Base-by-base conservation (phyloP, 2,329 filamentous ascomycete species). In the Cladorrhinum sp. region DNA sequence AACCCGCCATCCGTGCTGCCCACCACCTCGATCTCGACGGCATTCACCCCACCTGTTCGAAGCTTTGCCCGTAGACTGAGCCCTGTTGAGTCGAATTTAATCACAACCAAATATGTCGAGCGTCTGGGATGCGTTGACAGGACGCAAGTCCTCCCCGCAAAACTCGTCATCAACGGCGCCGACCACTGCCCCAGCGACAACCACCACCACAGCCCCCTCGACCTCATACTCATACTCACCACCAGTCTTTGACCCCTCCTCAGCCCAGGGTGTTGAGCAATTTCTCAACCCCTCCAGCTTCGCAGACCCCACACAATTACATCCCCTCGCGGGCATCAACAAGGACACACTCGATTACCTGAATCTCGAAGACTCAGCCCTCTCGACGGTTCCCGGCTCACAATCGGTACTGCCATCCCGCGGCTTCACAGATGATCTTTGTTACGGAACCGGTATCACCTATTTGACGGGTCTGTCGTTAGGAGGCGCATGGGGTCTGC, bases 371-470 rank as follows among this genome's bases (percentile, higher is more conserved):
- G 96, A 99, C 74, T 91, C 92, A 54, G 85, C 88, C 25, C 86
- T 97, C 61, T 92, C 92, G 64, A 88, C 96, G 71, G 84, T 96
- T 20, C 92, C 93, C 53, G 93, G 92, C 71, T 84, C 87, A 62
- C 90, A 91, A 74, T 96, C 93, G 49, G 89, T 93, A 58, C 85
- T 99, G 58, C 95, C 96, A 49, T 97, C 93, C 59, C 89, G 95
- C 75, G 95, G 95, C 74, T 99, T 96, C 87, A 96, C 93, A 63
- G 95, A 99, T 74, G 95, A 99, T 75, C 85, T 99, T 62, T 98
- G 95, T 79, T 99, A 99, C 75, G 95, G 96, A 72, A 96, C 95
- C 22, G 95, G 95, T 69, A 88, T 93, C 64, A 96, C 92, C 72
- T 99, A 99, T 74, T 81, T 99, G 62, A 81, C 90, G n/a, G 95